Conservation (phyloP, 768 basidiomycete species). For the Mycena alexandri region DNA sequence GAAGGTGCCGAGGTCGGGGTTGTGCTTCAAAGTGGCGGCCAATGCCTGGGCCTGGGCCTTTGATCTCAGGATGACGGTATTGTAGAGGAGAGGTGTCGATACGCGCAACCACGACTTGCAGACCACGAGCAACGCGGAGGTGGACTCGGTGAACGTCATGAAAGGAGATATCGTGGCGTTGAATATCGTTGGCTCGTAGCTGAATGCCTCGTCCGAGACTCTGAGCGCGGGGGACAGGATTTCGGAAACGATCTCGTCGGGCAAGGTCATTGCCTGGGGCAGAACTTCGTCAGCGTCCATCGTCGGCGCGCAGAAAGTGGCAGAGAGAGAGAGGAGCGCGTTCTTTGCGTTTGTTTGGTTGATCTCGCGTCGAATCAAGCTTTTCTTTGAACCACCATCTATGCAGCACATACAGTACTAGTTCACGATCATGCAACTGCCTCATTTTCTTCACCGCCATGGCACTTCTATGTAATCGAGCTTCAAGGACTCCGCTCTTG, state of each 20-base stretch:
- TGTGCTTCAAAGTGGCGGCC: background rate
- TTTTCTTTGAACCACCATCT: no score
- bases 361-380: no score
- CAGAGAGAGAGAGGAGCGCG: no score
- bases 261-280: background rate
- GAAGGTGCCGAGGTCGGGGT: background rate
- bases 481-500: no score
- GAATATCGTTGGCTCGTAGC: background rate
- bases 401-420: no score
- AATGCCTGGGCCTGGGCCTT: conserved; percentile 31
- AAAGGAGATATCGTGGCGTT: background rate
- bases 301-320: no score
- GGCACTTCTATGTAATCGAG: no score
- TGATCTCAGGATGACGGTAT: conserved; percentile 18
- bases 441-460: no score
- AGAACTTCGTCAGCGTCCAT: no score
- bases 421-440: no score
- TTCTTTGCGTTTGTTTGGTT: no score
- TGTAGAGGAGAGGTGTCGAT: conserved; percentile 31
- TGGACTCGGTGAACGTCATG: conserved; percentile 13
- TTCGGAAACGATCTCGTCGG: conserved; percentile 25
- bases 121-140: conserved; percentile 23
- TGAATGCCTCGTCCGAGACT: conserved; percentile 17
- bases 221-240: conserved; percentile 20
- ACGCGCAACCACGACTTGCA: conserved; percentile 33